Conservation (phyloP, 169 alveolate genomes). For the Toxoplasma gondii region DNA sequence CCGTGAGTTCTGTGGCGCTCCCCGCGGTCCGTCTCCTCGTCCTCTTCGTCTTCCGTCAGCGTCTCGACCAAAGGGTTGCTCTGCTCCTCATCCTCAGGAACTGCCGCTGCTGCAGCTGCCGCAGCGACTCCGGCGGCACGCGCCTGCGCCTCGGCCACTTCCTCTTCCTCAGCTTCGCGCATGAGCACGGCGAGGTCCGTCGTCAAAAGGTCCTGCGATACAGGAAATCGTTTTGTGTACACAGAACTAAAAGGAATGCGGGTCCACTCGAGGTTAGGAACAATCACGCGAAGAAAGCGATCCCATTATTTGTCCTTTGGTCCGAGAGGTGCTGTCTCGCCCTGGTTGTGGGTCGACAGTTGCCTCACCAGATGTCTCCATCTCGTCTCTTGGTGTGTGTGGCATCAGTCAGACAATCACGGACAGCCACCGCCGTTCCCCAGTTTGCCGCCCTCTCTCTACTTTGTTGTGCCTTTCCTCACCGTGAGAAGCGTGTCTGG, state of each 20-base stretch:
- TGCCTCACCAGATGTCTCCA: too few relatives aligned
- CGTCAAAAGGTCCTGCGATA: constrained; percentile 13
- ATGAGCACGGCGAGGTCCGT: constrained; percentile 25
- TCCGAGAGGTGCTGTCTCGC: too few relatives aligned
- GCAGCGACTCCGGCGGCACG: constrained; percentile 21
- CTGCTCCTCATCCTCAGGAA: background rate
- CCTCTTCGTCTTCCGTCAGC: constrained; percentile 23
- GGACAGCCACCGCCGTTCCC: too few relatives aligned
- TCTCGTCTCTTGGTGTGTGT: too few relatives aligned
- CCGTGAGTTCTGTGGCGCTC: background rate
- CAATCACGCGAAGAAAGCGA: background rate
- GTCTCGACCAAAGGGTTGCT: constrained; percentile 19
- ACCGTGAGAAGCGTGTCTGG: constrained; percentile 22
- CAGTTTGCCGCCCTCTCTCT: too few relatives aligned
- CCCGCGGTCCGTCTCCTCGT: background rate
- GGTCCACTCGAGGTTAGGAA: background rate
- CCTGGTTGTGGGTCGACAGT: too few relatives aligned
- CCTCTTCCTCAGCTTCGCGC: constrained; percentile 50
- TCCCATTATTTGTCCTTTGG: too few relatives aligned
- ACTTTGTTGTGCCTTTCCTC: background rate
- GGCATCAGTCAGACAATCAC: too few relatives aligned
- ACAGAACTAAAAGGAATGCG: background rate
- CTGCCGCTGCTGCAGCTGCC: constrained; percentile 32
- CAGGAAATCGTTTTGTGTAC: background rate
- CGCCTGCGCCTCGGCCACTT: constrained; percentile 38